Evolutionary conservation across 2,329 filamentous ascomycete species (phyloP), one percentile per base, ranked within the genome.

Genomic region (Pseudogymnoascus sp.): DNA sequence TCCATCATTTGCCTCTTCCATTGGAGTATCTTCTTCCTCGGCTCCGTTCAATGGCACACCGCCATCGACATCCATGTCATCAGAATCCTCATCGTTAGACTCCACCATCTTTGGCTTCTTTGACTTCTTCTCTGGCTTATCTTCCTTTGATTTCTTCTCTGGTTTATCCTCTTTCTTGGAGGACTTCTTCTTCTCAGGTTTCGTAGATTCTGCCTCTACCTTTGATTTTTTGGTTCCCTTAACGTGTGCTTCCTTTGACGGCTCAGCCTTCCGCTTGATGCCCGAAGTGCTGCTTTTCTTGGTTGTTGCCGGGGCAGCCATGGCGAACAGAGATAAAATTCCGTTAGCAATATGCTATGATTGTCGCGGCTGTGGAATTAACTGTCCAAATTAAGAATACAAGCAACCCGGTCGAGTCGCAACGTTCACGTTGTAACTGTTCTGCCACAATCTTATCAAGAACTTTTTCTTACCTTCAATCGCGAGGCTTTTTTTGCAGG

Each of bases 201-300:
- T 63, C 71, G 67, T 21, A 65, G 67, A 23, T 59, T 59, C 63
- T 3, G 60, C 61, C 11, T 67, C 71, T 3, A 81, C 69, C 67
- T 79, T 79, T 40, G 77, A 74, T 71, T 87, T 87, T 73, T 85
- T 85, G 40, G 72, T 67, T 62, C 76, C 76, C 61, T 75, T 76
- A 55, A 76, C 74, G 16, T 75, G 67, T 60, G 72, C 77, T 49
- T 77, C 74, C 71, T 82, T 84, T 37, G 69, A 70, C 6, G 78
- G 72, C 25, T 77, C 74, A 35, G 79, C 77, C 75, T 88, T 88
- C 67, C 85, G 78, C 76, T 88, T 88, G 64, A 75, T 79, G 60
- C 81, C 81, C 37, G 75, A 73, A 52, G 75, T 74, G 61, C 77
- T 74, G 63, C 72, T 71, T 71, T 81, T 83, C 11, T 77, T 77